A percentile compares a stretch with the other conserved stretches of the same genome.
These are phyloP conservation scores for Cryptosporidium sp. DNA, from an alignment of 169 alveolate species.

Conservation along the genomic window DNA sequence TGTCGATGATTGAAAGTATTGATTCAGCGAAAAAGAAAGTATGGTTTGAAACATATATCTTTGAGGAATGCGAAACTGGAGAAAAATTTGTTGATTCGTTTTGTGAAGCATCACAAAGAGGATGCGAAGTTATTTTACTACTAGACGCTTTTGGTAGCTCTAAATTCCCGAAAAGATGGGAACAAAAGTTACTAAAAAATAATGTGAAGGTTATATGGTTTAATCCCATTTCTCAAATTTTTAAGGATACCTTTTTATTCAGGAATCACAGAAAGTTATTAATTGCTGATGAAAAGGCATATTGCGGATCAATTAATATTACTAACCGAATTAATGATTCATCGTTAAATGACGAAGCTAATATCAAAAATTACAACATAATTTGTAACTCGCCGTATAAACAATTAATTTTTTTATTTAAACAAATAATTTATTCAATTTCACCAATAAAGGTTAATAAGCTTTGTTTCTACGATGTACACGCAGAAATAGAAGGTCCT, in stretches of 20 bases:
- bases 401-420: slow-evolving; percentile 76
- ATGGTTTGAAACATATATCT: slow-evolving; percentile 88
- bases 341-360: slow-evolving; percentile 1
- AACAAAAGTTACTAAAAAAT: slow-evolving; percentile 29
- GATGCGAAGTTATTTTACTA: slow-evolving; percentile 85
- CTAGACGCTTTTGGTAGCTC: slow-evolving; percentile 80
- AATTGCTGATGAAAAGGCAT: slow-evolving; percentile 83
- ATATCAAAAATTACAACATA: slow-evolving; percentile 72
- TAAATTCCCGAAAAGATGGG: slow-evolving; percentile 78
- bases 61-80: slow-evolving; percentile 85
- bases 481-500: slow-evolving; percentile 82
- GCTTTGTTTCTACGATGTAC: slow-evolving; percentile 82
- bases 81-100: slow-evolving; percentile 81
- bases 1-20: slow-evolving; percentile 68
- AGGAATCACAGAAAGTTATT: slow-evolving; percentile 86
- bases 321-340: slow-evolving; percentile 63
- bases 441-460: slow-evolving; percentile 68
- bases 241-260: slow-evolving; percentile 80
- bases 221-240: slow-evolving; percentile 71
- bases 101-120: slow-evolving; percentile 85
- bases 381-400: slow-evolving; percentile 75
- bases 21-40: slow-evolving; percentile 83
- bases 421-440: slow-evolving; percentile 78
- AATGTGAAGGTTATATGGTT: slow-evolving; percentile 75
- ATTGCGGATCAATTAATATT: slow-evolving; percentile 87